phyloP scores from a whole-genome alignment of 2,329 filamentous ascomycete species.

The Colletotrichum higginsianum region DNA sequence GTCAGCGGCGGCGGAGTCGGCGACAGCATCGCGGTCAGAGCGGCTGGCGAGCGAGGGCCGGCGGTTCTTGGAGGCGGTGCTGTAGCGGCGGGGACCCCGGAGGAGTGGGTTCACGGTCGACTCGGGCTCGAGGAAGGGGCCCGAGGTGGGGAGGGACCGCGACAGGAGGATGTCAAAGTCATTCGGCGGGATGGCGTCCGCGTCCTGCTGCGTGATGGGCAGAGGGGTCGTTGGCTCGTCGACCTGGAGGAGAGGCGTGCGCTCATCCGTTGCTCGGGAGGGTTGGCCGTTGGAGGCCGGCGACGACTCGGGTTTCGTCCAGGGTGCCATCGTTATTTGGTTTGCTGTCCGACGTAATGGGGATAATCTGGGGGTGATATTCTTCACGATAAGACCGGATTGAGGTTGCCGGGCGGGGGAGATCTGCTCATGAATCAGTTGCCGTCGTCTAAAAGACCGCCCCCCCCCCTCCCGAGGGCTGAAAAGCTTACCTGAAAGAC shows the following conservation, averaged over 20 bases:
- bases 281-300: background rate
- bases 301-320: background rate
- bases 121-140: conserved; percentile 59
- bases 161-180: conserved; percentile 57
- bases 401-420: background rate
- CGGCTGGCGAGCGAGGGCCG: conserved; percentile 32
- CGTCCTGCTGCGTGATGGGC: conserved; percentile 41
- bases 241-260: conserved; percentile 31
- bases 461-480: too few species aligned
- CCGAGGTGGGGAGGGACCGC: conserved; percentile 55
- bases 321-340: conserved; percentile 13
- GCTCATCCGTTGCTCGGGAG: conserved; percentile 7
- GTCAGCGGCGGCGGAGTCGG: background rate
- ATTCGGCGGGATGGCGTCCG: conserved; percentile 50
- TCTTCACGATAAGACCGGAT: conserved; percentile 9
- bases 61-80: conserved; percentile 39
- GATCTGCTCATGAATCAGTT: conserved; percentile 19
- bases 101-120: conserved; percentile 58
- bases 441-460: background rate
- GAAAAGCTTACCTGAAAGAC: background rate
- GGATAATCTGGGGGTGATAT: background rate
- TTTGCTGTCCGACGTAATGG: background rate
- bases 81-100: conserved; percentile 50
- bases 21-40: conserved; percentile 16
- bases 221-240: conserved; percentile 34